Conservation (phyloP, 2,329 filamentous ascomycete species). For the Aspergillus intermedius region DNA sequence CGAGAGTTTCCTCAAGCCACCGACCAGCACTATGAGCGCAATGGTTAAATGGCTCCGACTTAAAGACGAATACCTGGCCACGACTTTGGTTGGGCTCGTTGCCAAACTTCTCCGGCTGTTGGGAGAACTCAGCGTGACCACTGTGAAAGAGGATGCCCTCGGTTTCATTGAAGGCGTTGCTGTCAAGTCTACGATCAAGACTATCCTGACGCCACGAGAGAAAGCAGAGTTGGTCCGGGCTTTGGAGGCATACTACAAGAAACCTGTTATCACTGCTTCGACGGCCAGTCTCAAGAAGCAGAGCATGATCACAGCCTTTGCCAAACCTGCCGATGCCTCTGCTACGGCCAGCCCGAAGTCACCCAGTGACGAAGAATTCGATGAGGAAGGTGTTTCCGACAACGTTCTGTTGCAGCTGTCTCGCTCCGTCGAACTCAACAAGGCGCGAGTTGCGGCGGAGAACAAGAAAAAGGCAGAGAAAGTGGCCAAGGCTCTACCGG, state of each 20-base stretch:
- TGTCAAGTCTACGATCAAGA: slow-evolving; percentile 55
- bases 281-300: slow-evolving; percentile 40
- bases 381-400: slow-evolving; percentile 37
- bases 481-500: slow-evolving; percentile 18
- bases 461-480: slow-evolving; percentile 23
- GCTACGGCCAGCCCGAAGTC: slow-evolving; percentile 26
- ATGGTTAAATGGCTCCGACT: slow-evolving; percentile 86
- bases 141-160: slow-evolving; percentile 61
- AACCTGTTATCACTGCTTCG: slow-evolving; percentile 37
- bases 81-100: slow-evolving; percentile 73
- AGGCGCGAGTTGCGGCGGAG: slow-evolving; percentile 27
- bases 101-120: slow-evolving; percentile 77
- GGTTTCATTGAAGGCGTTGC: slow-evolving; percentile 52
- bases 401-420: slow-evolving; percentile 36
- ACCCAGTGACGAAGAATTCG: slow-evolving; percentile 33
- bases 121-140: slow-evolving; percentile 64
- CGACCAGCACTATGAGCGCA: slow-evolving; percentile 57
- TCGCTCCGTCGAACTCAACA: slow-evolving; percentile 38
- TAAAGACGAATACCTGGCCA: slow-evolving; percentile 78
- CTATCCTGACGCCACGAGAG: slow-evolving; percentile 74
- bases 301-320: slow-evolving; percentile 35
- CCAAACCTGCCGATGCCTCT: slow-evolving; percentile 30
- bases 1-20: slow-evolving; percentile 56
- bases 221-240: slow-evolving; percentile 70
- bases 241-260: slow-evolving; percentile 48